Evolutionary conservation across 257 asterid species (phyloP), one percentile per base, ranked within the genome.

Genomic region (Rubia yunnanensis): DNA sequence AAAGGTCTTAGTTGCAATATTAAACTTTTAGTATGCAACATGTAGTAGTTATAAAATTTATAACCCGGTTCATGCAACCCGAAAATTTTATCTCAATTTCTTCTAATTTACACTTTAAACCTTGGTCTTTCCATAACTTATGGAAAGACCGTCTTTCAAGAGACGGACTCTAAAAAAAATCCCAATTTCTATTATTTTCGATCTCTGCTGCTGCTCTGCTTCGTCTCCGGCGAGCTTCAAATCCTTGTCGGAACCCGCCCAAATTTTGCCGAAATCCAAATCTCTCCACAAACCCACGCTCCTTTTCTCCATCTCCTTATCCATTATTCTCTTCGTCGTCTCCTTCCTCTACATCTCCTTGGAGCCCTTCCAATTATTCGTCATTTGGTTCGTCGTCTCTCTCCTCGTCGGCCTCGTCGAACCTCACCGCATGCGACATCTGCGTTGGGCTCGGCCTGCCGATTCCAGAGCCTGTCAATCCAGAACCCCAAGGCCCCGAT

Each of bases 401-500:
- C 79, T 92, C 58, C 76, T 89, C 39, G 15, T 92, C 50, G 97
- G 97, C 17, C 39, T 96, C 99, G 0, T 18, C 70, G 11, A 74
- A 86, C 18, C 70, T 92, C 74, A 89, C 97, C 65, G 99, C 83
- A 72, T 97, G 99, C 63, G 94, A 89, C 55, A 92, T 92, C 67
- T 86, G 94, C 3, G 96, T 88, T n/a, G 99, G 95, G 15, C 46
- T 81, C 55, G 99, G 99, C 50, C 81, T 94, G 5, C 80, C 83
- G 6, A 49, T 92, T 15, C 67, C 63, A 1, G 54, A 54, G 10
- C 52, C 73, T 15, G 3, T 24, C 0, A 84, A 18, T 2, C 27
- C 49, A 35, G 63, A 72, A 65, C 20, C 34, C 10, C 67, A 72
- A 20, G 4, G 15, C 26, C 14, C 67, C 9, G 71, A 72, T 48